Percentiles rank a stretch among this genome's conserved stretches.
Conservation (phyloP, 2,329 filamentous ascomycete genomes). For the Trichoderma aggressivum region DNA sequence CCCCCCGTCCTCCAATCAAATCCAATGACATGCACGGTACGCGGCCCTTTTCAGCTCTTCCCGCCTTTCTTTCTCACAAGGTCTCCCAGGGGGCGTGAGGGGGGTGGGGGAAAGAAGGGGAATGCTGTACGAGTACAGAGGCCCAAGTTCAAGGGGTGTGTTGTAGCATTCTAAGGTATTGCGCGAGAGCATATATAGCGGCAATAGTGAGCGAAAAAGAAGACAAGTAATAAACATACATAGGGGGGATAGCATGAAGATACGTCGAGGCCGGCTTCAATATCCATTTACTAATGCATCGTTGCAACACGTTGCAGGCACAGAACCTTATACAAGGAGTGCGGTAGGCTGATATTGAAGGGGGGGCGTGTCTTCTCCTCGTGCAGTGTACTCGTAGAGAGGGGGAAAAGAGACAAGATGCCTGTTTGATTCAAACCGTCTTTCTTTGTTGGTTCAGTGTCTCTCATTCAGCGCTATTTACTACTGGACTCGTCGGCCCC, state of each 20-base stretch:
- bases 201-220: neutral
- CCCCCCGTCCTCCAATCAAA: neutral
- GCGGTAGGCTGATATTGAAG: neutral
- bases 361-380: neutral
- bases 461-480: neutral
- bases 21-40: neutral
- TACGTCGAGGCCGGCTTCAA: neutral
- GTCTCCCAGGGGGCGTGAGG: neutral
- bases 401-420: neutral
- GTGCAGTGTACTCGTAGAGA: too few species aligned
- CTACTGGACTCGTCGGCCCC: too few species aligned
- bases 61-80: neutral
- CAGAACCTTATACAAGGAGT: neutral
- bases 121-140: neutral
- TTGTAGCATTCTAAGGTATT: too few species aligned
- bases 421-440: neutral
- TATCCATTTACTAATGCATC: neutral
- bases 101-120: neutral
- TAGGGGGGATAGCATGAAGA: neutral
- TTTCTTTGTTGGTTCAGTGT: neutral
- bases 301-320: neutral
- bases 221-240: neutral
- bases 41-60: slow-evolving; percentile 14
- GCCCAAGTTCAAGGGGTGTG: neutral
- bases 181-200: neutral